These are phyloP conservation scores for Podospora comata DNA, from an alignment of 495 filamentous ascomycete species.

Conservation along the genomic window DNA sequence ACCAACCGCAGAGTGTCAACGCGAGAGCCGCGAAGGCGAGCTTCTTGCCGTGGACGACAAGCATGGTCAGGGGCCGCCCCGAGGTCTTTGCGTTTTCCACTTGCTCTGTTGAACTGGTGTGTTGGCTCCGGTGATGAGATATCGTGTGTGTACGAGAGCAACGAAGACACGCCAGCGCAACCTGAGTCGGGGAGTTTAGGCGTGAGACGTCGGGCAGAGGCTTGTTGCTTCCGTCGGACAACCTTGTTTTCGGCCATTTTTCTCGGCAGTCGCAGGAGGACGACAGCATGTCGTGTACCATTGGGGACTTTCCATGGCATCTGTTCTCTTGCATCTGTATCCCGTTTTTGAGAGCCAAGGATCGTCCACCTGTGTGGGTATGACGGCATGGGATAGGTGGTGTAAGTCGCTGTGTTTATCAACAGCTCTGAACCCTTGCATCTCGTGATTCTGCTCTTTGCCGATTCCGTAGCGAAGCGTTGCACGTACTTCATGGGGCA, in stretches of 20 bases:
- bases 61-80: neutral
- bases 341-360: neutral
- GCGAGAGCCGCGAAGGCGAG: neutral
- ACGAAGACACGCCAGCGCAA: neutral
- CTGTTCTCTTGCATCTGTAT: neutral
- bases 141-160: neutral
- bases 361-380: neutral
- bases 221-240: constrained; percentile 9
- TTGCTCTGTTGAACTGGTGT: neutral
- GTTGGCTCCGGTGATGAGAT: neutral
- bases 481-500: neutral
- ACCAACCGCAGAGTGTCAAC: neutral
- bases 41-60: neutral
- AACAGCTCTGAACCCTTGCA: neutral
- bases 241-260: constrained; percentile 18
- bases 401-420: neutral
- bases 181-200: neutral
- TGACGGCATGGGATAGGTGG: neutral
- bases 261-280: constrained; percentile 1
- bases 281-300: neutral
- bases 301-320: neutral
- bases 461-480: neutral
- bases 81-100: no score
- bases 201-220: neutral
- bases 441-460: neutral